These are phyloP conservation scores for Wickerhamiella bombiphila DNA, from an alignment of 805 yeast genomes.

Conservation along the genomic window DNA sequence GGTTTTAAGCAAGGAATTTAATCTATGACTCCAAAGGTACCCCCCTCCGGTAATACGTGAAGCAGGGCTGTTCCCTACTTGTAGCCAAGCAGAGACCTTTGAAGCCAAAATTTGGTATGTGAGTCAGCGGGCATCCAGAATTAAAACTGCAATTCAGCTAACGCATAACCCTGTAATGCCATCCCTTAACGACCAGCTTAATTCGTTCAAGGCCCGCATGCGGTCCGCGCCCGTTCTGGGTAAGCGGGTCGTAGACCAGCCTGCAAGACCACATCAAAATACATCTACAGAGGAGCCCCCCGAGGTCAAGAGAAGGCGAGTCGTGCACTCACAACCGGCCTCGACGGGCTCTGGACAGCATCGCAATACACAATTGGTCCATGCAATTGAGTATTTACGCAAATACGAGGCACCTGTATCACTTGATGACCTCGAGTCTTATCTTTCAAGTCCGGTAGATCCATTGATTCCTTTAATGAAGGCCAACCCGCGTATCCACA, in stretches of 20 bases:
- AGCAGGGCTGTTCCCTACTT: no score
- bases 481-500: conserved; percentile 63
- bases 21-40: conserved; percentile 14
- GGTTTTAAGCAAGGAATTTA: conserved; percentile 75
- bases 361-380: conserved; percentile 70
- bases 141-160: no score
- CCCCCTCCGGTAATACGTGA: no score
- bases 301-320: background rate
- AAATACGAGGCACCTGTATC: conserved; percentile 51
- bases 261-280: background rate
- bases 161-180: conserved; percentile 16
- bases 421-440: conserved; percentile 48
- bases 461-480: conserved; percentile 58
- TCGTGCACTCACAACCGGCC: conserved; percentile 18
- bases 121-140: no score
- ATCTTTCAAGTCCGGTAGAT: conserved; percentile 46
- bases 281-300: conserved; percentile 8
- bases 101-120: no score
- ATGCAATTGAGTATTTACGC: conserved; percentile 85
- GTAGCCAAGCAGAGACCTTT: no score
- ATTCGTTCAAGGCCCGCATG: conserved; percentile 49
- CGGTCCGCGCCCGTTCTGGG: conserved; percentile 42
- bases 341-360: conserved; percentile 34
- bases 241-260: conserved; percentile 17
- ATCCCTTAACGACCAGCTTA: conserved; percentile 40